These are phyloP conservation scores for Begonia peltatifolia DNA, from an alignment of 306 rosid genomes.

Conservation along the genomic window DNA sequence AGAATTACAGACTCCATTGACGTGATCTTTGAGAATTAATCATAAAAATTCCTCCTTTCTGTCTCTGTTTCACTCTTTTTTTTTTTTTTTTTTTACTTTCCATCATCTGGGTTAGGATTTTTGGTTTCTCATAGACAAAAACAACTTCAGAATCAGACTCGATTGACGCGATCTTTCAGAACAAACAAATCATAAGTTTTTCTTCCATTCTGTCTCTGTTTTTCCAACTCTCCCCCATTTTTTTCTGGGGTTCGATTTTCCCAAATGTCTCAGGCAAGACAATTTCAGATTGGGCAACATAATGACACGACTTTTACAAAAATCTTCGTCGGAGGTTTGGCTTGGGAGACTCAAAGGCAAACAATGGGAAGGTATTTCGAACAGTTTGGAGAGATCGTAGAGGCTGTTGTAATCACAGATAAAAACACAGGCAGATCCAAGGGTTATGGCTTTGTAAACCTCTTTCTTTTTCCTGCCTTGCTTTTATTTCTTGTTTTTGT, in stretches of 20 bases:
- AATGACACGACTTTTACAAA: slow-evolving; percentile 85
- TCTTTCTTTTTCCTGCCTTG: neutral
- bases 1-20: neutral
- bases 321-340: slow-evolving; percentile 91
- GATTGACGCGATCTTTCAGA: neutral
- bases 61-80: slow-evolving; percentile 28
- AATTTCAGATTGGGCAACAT: slow-evolving; percentile 31
- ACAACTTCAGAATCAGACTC: neutral
- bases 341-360: slow-evolving; percentile 94
- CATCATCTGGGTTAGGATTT: neutral
- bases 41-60: slow-evolving; percentile 26
- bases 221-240: neutral
- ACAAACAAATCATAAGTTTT: neutral
- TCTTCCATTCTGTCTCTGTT: neutral
- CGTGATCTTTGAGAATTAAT: neutral
- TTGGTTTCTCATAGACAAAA: neutral
- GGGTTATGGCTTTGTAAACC: slow-evolving; percentile 93
- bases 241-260: too few species aligned
- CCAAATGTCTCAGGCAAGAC: slow-evolving; percentile 64
- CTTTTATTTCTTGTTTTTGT: neutral
- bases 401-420: slow-evolving; percentile 92
- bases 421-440: slow-evolving; percentile 93
- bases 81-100: neutral
- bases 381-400: slow-evolving; percentile 89
- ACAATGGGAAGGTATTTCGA: slow-evolving; percentile 85